These are phyloP conservation scores for Thermochaetoides dissita DNA, from an alignment of 2,329 filamentous ascomycete genomes.

Conservation along the genomic window DNA sequence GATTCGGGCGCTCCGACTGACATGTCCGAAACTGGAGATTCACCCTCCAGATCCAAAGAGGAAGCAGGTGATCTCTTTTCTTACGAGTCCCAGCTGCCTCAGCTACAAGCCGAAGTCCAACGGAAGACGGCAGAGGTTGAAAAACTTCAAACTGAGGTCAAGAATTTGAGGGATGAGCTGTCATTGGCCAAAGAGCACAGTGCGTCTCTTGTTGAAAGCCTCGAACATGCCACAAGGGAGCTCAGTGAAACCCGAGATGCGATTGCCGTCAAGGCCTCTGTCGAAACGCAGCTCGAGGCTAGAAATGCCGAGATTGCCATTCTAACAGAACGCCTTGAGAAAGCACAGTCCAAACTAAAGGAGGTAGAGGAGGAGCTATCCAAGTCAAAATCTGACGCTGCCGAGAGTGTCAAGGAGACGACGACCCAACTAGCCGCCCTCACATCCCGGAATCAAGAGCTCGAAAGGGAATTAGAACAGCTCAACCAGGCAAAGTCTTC, in stretches of 20 bases:
- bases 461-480: conserved; percentile 27
- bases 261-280: conserved; percentile 26
- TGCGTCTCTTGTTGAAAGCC: conserved; percentile 47
- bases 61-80: conserved; percentile 63
- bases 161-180: conserved; percentile 55
- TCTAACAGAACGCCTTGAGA: conserved; percentile 34
- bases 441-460: conserved; percentile 22
- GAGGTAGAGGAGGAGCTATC: conserved; percentile 27
- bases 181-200: conserved; percentile 57
- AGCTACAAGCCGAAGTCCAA: conserved; percentile 61
- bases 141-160: conserved; percentile 54
- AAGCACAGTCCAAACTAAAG: conserved; percentile 30
- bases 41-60: conserved; percentile 21
- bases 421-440: conserved; percentile 23
- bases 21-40: conserved; percentile 12
- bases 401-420: conserved; percentile 20
- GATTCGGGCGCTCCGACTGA: conserved; percentile 14
- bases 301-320: conserved; percentile 34
- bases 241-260: conserved; percentile 35
- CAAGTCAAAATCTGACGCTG: conserved; percentile 18
- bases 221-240: conserved; percentile 55
- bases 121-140: conserved; percentile 58
- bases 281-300: conserved; percentile 37
- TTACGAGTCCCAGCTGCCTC: conserved; percentile 74
- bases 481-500: conserved; percentile 24